Evolutionary conservation across 164 flowering plant species (phyloP), one percentile per base, ranked within the genome.

Genomic region (Houttuynia cordata): DNA sequence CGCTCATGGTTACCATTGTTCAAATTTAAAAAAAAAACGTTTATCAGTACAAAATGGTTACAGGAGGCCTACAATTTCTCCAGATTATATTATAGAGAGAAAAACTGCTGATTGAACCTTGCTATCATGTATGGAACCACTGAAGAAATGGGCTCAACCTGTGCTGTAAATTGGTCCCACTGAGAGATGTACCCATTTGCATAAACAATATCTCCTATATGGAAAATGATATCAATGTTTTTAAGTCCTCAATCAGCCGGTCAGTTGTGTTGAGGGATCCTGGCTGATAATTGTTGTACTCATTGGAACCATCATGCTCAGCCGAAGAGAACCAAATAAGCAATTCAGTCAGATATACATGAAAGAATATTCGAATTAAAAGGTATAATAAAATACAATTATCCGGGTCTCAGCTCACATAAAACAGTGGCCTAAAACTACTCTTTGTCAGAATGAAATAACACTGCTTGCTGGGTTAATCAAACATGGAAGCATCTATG

Each of bases 101-200:
- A 41, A 24, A n/a, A 45, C 24, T 15, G 65, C 56, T 9, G 42
- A 59, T 62, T 64, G 7, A 53, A 76, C 80, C 78, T 74, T 21
- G 74, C 72, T 40, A 74, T 39, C 80, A 77, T 77, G 40, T 71
- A 74, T 24, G 78, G 78, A 24, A 71, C 70, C n/a, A 65, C 56
- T 53, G 80, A 77, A 53, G 76, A 65, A 64, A 78, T 78, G 18
- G 81, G 79, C 73, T 78, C 81, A 37, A 78, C 66, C 51, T 75
- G 79, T 53, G 79, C 61, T 12, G 81, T 78, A 54, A 78, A 78
- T 58, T 78, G 81, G 59, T 78, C 81, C 81, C 81, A 78, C 47
- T 78, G 81, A 18, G 81, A 78, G 24, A 78, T 64, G 56, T 78
- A 78, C 10, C 81, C 81, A 66, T 73, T 78, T 34, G 81, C 81